Evolutionary conservation across 129 eudicot genomes (phyloP).

Genomic region (Lonicera japonica): DNA sequence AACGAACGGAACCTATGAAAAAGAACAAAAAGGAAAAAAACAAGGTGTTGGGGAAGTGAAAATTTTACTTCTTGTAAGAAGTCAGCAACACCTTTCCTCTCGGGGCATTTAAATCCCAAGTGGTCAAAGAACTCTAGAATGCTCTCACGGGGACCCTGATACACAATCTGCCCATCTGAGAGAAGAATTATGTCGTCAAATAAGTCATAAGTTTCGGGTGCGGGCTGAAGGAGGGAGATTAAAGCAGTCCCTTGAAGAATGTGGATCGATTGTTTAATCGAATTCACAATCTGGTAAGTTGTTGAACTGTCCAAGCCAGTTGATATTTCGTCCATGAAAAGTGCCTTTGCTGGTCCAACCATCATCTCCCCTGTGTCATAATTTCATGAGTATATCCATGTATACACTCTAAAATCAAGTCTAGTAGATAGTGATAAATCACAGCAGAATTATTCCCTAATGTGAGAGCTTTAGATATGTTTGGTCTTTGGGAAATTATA

Average conservation of each 20-base stretch:
- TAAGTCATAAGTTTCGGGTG: conserved; percentile 72
- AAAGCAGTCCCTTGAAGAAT: conserved; percentile 63
- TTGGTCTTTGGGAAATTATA: neutral
- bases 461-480: too few species aligned
- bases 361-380: conserved; percentile 60
- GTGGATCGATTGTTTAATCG: conserved; percentile 58
- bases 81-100: conserved; percentile 76
- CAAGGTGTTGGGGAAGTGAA: neutral
- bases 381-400: neutral
- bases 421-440: neutral
- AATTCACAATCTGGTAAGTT: conserved; percentile 67
- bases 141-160: conserved; percentile 71
- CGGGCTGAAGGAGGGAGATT: conserved; percentile 74
- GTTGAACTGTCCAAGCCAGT: conserved; percentile 82
- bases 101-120: conserved; percentile 76
- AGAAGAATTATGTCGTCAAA: conserved; percentile 72
- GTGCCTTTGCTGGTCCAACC: conserved; percentile 80
- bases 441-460: too few species aligned
- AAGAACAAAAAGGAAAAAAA: neutral
- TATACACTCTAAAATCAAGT: too few species aligned
- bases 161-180: conserved; percentile 67
- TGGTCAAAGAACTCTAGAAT: conserved; percentile 56
- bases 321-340: conserved; percentile 83
- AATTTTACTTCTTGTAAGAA: conserved; percentile 72
- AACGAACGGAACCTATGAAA: too few species aligned